phyloP scores from a whole-genome alignment of 768 basidiomycete species.

The Kwoniella sp. region DNA sequence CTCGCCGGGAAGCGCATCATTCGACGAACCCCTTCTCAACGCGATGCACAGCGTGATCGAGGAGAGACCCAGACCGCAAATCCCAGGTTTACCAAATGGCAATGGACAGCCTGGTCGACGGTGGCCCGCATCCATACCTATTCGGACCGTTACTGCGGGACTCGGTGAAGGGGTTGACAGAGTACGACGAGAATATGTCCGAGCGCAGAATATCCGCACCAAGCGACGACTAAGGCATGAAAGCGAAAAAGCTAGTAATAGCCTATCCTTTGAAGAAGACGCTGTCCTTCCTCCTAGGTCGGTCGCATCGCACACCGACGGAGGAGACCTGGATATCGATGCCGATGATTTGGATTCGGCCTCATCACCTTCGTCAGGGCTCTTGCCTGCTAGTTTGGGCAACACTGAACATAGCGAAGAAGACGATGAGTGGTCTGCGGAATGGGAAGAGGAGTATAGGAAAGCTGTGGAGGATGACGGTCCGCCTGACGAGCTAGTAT shows the following conservation, averaged over 20 bases:
- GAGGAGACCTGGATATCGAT: conserved; percentile 5
- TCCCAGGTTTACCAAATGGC: conserved; percentile 84
- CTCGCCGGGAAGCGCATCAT: conserved; percentile 61
- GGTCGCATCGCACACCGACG: conserved; percentile 2
- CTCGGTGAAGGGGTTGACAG: conserved; percentile 43
- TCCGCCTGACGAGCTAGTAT: conserved; percentile 52
- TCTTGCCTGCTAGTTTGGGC: conserved; percentile 23
- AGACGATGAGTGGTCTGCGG: conserved; percentile 37
- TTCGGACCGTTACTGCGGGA: conserved; percentile 39
- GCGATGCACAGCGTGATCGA: conserved; percentile 70
- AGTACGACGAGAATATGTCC: conserved; percentile 40
- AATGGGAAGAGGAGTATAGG: conserved; percentile 50
- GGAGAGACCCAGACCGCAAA: conserved; percentile 58
- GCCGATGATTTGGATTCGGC: conserved; percentile 14
- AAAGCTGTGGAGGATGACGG: conserved; percentile 53
- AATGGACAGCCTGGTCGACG: conserved; percentile 61
- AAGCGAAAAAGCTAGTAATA: conserved; percentile 22
- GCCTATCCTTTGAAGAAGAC: conserved; percentile 47
- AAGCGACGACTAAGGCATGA: conserved; percentile 24
- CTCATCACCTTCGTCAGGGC: conserved; percentile 26
- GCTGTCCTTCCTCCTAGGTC: conserved; percentile 34
- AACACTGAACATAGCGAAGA: conserved; percentile 9
- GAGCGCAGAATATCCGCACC: conserved; percentile 31
- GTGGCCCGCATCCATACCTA: conserved; percentile 36
- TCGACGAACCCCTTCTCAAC: conserved; percentile 76